Base-by-base conservation (phyloP, 2,329 filamentous ascomycete species). In the Sordariomycetes sp. region DNA sequence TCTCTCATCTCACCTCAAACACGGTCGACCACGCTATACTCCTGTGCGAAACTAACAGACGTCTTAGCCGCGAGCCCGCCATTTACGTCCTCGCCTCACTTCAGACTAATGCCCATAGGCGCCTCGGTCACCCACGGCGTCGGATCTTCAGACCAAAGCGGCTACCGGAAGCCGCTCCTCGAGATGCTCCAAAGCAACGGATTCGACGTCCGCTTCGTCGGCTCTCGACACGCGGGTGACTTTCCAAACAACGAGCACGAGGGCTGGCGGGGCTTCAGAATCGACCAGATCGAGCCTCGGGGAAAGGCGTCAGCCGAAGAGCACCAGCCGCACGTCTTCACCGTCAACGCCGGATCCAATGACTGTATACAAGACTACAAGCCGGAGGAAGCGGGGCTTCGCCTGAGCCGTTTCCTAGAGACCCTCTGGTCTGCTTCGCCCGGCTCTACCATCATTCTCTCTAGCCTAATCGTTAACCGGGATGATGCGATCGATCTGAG, bases 301-400 rank as follows among this genome's bases (percentile, higher is more conserved):
- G 72, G 70, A 25, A 60, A 60, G 28, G 35, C 20, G 3, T 65
- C 68, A 1, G 66, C 73, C 4, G 65, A 66, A 1, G 24, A 59
- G 2, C 64, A 62, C 32, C 64, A 66, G 57, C 74, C 73, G 10
- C 73, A 75, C 60, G 60, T 75, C 35, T 62, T 75, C 54, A 64
- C 70, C 28, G 62, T 76, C 62, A 74, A 76, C 62, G 68, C 65
- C 12, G 74, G 74, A 55, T 75, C 73, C 53, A 76, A 76, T 59
- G 73, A 76, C 61, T 72, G 70, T 52, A 25, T 63, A 17, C 69
- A 72, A 58, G 57, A 65, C 59, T 63, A 59, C 57, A 62, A 71
- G 48, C 58, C 72, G 10, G 58, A 59, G 32, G 54, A 59, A 32
- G 68, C 68, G 5, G 67, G 65, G 39, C 60, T 63, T 15, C 67